These are phyloP conservation scores for Benincasa hispida DNA, from an alignment of 306 rosid species.

Conservation along the genomic window DNA sequence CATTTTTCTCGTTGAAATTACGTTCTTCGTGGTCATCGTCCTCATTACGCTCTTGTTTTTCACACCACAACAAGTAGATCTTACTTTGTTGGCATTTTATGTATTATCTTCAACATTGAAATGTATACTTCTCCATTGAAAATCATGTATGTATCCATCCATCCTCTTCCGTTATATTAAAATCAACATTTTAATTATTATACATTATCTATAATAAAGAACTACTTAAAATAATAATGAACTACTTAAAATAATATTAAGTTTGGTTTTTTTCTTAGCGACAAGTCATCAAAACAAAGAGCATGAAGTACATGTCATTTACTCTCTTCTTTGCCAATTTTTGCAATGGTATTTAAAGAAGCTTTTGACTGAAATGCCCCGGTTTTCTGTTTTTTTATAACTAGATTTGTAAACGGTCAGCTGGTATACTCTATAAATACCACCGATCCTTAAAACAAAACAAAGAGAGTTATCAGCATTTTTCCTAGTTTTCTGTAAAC, in stretches of 20 bases:
- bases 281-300: constrained; percentile 47
- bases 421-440: no score
- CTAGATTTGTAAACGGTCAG: no score
- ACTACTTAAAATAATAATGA: no score
- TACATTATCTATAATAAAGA: no score
- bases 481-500: no score
- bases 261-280: constrained; percentile 12
- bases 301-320: constrained; percentile 85
- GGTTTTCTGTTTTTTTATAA: no score
- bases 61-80: constrained; percentile 16
- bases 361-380: no score
- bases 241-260: no score
- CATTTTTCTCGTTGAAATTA: constrained; percentile 19
- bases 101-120: constrained; percentile 43
- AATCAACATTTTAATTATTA: no score
- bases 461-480: no score
- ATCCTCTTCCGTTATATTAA: no score
- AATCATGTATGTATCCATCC: constrained; percentile 38
- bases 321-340: constrained; percentile 49
- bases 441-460: no score
- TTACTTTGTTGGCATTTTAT: constrained; percentile 32
- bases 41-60: constrained; percentile 13
- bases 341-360: constrained; percentile 31
- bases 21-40: constrained; percentile 17
- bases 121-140: constrained; percentile 85